phyloP scores from a whole-genome alignment of 108 stramenopile species.

The Nannochloropsis gaditana region DNA sequence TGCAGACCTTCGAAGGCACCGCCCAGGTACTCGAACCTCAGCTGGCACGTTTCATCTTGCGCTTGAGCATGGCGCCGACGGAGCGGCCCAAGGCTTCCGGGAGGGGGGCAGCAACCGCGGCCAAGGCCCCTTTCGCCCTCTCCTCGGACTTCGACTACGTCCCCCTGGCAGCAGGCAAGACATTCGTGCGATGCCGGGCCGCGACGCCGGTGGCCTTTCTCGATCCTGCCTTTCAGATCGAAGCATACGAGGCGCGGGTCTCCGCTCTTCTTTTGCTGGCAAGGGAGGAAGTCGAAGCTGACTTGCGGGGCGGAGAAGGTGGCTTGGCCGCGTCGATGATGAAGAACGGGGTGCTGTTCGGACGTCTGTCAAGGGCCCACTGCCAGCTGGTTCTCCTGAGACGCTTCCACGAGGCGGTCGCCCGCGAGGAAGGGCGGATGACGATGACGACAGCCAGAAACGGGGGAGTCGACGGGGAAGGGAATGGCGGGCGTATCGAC shows the following conservation, averaged over 20 bases:
- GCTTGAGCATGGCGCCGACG: background rate
- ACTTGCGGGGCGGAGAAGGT: background rate
- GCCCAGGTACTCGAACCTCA: conserved; percentile 52
- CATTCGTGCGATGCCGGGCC: background rate
- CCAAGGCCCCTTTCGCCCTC: background rate
- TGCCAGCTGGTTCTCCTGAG: conserved; percentile 2
- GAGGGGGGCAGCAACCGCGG: background rate
- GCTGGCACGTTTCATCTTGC: conserved; percentile 37
- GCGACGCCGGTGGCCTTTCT: background rate
- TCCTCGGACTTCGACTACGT: conserved; percentile 2
- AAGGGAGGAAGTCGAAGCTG: background rate
- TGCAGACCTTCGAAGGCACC: conserved; percentile 43
- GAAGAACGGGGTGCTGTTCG: background rate
- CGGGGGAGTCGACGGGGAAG: background rate
- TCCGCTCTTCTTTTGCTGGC: background rate
- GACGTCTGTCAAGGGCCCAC: background rate
- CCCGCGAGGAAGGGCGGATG: conserved; percentile 26
- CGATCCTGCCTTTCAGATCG: background rate
- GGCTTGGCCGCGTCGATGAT: background rate
- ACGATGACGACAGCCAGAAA: conserved; percentile 12
- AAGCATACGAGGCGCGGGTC: background rate
- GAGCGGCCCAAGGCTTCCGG: background rate
- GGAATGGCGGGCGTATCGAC: background rate
- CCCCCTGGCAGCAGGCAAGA: background rate
- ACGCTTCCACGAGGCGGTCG: conserved; percentile 21